phyloP scores from a whole-genome alignment of 768 basidiomycete genomes.

The Serendipita sp. region DNA sequence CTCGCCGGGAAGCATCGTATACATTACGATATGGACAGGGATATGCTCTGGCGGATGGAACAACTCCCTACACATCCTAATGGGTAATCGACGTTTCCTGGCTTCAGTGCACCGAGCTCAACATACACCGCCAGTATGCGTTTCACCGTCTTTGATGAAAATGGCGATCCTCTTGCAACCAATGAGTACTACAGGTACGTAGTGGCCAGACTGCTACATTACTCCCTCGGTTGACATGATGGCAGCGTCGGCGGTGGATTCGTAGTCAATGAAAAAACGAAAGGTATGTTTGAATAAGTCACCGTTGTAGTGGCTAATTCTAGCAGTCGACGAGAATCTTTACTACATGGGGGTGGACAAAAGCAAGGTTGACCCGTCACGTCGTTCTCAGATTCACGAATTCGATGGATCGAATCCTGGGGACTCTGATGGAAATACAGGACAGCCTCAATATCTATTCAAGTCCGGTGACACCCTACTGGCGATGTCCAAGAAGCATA shows the following conservation, averaged over 20 bases:
- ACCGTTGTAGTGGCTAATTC: neutral
- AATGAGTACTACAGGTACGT: conserved; percentile 77
- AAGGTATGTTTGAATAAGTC: conserved; percentile 31
- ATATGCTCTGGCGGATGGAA: conserved; percentile 66
- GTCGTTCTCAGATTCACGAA: conserved; percentile 50
- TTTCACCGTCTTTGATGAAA: conserved; percentile 64
- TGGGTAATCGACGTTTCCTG: neutral
- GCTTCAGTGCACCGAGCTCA: neutral
- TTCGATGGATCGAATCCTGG: conserved; percentile 22
- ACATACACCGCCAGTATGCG: conserved; percentile 48
- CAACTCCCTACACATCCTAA: neutral
- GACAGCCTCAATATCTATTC: conserved; percentile 73
- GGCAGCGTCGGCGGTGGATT: conserved; percentile 78
- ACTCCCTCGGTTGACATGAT: neutral
- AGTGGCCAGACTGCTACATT: neutral
- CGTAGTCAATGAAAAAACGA: conserved; percentile 88
- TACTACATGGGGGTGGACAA: conserved; percentile 91
- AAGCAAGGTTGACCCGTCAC: conserved; percentile 57
- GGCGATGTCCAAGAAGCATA: conserved; percentile 60
- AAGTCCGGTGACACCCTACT: conserved; percentile 60
- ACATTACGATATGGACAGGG: conserved; percentile 70
- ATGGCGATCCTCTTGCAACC: conserved; percentile 80
- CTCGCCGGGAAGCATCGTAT: conserved; percentile 66
- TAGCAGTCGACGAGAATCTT: conserved; percentile 76
- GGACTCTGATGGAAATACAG: conserved; percentile 7